Evolutionary conservation across 257 asterid species (phyloP), one percentile per base, ranked within the genome.

Genomic region (Gentiana straminea): DNA sequence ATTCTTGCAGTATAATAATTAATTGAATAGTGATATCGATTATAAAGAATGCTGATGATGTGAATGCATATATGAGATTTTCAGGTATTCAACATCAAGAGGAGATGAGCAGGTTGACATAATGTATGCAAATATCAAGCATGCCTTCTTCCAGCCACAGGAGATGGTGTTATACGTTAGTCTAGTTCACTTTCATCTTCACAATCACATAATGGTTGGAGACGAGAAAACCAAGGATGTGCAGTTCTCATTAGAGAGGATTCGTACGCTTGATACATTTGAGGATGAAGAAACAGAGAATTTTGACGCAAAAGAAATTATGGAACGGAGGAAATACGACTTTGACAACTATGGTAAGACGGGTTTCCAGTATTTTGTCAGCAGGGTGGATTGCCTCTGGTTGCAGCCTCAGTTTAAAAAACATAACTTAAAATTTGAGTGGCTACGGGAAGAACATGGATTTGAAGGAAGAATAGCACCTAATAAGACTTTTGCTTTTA

Each of bases 91-190:
- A 1, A 80, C 92, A 56, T 70, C 89, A 32, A 77, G 86, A 65
- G 59, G 69, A 37, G 84, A 80, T 38, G 83, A 76, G 71, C 81
- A 81, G 38, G 82, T 82, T 3, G 94, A 85, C 49, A 52, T 85
- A 55, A 76, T 85, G 84, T 85, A 60, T 49, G 77, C 58, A 1
- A 85, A 85, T 66, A 64, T 85, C 38, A 82, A 80, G 57, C 94
- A 85, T 58, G 93, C 89, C 0, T 74, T 85, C 57, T 85, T 85
- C 67, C 94, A 85, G 77, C 88, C 94, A n/a, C 81, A 92, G 1
- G 94, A 85, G 73, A 85, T 80, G 63, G 94, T 82, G 66, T 77
- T 85, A 86, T 15, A 15, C 24, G 82, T 82, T 33, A 85, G 88
- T 8, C 84, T 85, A 7, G 55, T 85, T 62, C 94, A 82, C 59